A percentile compares a stretch with the other conserved stretches of the same genome.
Conservation (phyloP, 1,284 basidiomycete species). For the Cutaneotrichosporon mucoides region DNA sequence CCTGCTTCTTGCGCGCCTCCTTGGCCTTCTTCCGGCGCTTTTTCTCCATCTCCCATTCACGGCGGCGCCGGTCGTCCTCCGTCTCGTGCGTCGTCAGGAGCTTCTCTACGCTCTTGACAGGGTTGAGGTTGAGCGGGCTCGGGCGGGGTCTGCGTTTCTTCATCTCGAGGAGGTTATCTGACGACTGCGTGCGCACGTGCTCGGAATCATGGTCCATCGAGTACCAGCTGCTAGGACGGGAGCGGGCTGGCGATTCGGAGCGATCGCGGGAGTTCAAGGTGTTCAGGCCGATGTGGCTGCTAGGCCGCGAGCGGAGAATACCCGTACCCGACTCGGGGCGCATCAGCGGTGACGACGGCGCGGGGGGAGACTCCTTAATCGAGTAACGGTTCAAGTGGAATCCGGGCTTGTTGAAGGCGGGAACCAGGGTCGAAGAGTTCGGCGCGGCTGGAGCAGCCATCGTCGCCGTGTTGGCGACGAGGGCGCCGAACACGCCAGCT, state of each 20-base stretch:
- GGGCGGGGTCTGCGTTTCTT: slow-evolving; percentile 38
- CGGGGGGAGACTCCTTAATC: not conserved
- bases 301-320: slow-evolving; percentile 9
- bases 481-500: slow-evolving; percentile 67
- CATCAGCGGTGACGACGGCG: slow-evolving; percentile 1
- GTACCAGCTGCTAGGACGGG: slow-evolving; percentile 1
- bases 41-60: slow-evolving; percentile 55
- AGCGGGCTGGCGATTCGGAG: slow-evolving; percentile 15
- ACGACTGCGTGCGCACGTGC: slow-evolving; percentile 16
- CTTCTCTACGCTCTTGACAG: not conserved
- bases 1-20: slow-evolving; percentile 53
- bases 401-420: slow-evolving; percentile 20
- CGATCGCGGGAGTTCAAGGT: slow-evolving; percentile 5
- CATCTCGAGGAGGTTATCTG: slow-evolving; percentile 23
- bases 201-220: not conserved
- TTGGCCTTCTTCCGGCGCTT: slow-evolving; percentile 45
- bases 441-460: slow-evolving; percentile 61
- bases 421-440: slow-evolving; percentile 53
- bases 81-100: slow-evolving; percentile 44
- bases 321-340: not conserved
- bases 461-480: slow-evolving; percentile 68
- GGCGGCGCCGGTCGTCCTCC: slow-evolving; percentile 34
- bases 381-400: slow-evolving; percentile 5
- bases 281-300: not conserved
- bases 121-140: not conserved